Evolutionary conservation across 352 stramenopile genomes (phyloP), one percentile per base, ranked within the genome.

Genomic region (Phytophthora pseudosyringae): DNA sequence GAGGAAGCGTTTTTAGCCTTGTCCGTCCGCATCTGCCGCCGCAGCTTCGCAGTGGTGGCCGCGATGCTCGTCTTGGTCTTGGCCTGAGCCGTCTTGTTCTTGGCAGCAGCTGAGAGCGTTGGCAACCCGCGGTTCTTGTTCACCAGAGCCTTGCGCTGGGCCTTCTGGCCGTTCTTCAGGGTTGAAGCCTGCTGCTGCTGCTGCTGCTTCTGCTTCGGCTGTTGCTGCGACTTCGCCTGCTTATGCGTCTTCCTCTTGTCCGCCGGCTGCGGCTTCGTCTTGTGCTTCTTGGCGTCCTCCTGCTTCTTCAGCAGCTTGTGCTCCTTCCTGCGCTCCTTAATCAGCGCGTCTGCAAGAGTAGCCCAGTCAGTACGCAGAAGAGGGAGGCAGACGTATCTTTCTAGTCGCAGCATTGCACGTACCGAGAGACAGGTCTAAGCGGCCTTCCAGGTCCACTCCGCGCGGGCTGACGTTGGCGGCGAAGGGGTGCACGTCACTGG

Each of bases 261-360:
- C 6, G 55, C 51, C 18, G 64, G 51, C 25, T 62, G 60, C 5
- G 52, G 31, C 35, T 76, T 54, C 41, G 66, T 46, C 28, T 61
- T 67, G 25, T 61, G 49, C 39, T 67, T 58, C 36, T 61, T 67
- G 16, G 68, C 64, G 29, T 69, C 67, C 39, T 82, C 75, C 25
- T 83, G 70, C n/a, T 86, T 83, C 66, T 72, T 71, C 29, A 51
- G 40, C 52, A 55, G 49, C 15, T 91, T 87, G 58, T 74, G 39
- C 49, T 88, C 76, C 49, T 86, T 88, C 67, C 69, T 69, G 39
- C 81, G 77, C 53, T 89, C 79, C 59, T 90, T 90, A 64, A 90
- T 91, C 40, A 90, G 46, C n/a, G 81, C 81, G 53, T 91, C 83
- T 75, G 40, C 32, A 60, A 21, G 25, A 52, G 21, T 16, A 16